phyloP scores from a whole-genome alignment of 2,329 filamentous ascomycete genomes.

The Fusarium heterosporum region DNA sequence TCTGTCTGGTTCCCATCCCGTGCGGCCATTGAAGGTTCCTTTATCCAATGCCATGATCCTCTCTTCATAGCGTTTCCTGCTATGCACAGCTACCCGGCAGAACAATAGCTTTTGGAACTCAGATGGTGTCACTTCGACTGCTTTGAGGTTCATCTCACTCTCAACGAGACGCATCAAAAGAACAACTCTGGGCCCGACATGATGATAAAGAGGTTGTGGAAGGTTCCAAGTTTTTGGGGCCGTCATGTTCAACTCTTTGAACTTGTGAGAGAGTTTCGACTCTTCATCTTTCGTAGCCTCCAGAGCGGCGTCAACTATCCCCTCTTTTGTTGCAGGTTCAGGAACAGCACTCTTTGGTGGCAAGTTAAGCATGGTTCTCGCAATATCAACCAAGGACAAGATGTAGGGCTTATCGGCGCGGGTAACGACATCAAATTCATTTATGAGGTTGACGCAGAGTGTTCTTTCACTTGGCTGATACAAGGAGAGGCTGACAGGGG shows the following conservation, averaged over 20 bases:
- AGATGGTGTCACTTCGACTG: constrained; percentile 15
- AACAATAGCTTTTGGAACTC: constrained; percentile 40
- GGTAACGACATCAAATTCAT: constrained; percentile 43
- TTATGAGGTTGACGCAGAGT: constrained; percentile 41
- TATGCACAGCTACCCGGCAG: constrained; percentile 37
- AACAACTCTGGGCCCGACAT: constrained; percentile 34
- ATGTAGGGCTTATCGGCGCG: constrained; percentile 41
- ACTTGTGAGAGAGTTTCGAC: background rate
- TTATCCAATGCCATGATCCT: constrained; percentile 27
- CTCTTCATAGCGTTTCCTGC: constrained; percentile 27
- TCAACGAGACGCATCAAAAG: constrained; percentile 31
- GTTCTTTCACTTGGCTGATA: constrained; percentile 8
- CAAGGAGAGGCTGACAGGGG: constrained; percentile 12
- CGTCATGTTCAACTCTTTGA: background rate
- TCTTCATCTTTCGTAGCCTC: background rate
- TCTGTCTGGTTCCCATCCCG: constrained; percentile 5
- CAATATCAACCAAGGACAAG: constrained; percentile 36
- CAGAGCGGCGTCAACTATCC: background rate
- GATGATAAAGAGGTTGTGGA: constrained; percentile 33
- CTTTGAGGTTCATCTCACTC: constrained; percentile 25
- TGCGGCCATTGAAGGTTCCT: constrained; percentile 30
- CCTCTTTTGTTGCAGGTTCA: background rate
- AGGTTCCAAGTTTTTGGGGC: constrained; percentile 20
- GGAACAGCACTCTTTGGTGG: background rate
- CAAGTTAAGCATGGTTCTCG: constrained; percentile 13